Evolutionary conservation across 2,329 filamentous ascomycete genomes (phyloP).

Genomic region (Coniella lustricola): DNA sequence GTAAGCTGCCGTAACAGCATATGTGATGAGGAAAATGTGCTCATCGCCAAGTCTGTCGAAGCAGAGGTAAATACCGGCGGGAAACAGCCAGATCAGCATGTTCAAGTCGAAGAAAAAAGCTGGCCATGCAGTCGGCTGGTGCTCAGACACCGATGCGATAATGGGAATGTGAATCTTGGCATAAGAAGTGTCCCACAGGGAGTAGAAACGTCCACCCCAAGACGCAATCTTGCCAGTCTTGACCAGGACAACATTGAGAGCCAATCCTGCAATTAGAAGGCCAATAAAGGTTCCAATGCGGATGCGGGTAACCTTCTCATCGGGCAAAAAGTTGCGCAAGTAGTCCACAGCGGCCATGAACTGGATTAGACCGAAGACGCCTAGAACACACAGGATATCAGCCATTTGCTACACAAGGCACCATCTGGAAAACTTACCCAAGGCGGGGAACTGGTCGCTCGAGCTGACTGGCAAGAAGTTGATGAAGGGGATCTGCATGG

Average conservation of each 20-base stretch:
- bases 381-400: slow-evolving; percentile 42
- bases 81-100: slow-evolving; percentile 98
- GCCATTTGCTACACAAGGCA: slow-evolving; percentile 14
- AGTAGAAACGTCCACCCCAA: slow-evolving; percentile 98
- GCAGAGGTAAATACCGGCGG: slow-evolving; percentile 95
- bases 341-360: slow-evolving; percentile 89
- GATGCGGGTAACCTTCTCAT: slow-evolving; percentile 90
- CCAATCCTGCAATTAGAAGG: slow-evolving; percentile 69
- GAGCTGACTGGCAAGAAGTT: slow-evolving; percentile 94
- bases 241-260: slow-evolving; percentile 72
- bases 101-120: slow-evolving; percentile 99
- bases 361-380: slow-evolving; percentile 92
- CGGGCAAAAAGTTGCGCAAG: slow-evolving; percentile 77
- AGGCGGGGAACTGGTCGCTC: slow-evolving; percentile 96
- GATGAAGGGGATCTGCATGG: slow-evolving; percentile 99
- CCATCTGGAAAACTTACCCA: slow-evolving; percentile 52
- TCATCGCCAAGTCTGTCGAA: slow-evolving; percentile 92
- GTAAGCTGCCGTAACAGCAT: slow-evolving; percentile 93
- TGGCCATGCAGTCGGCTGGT: slow-evolving; percentile 97
- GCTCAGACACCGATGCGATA: slow-evolving; percentile 98
- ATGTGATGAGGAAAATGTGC: slow-evolving; percentile 96
- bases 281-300: slow-evolving; percentile 68
- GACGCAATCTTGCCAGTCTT: slow-evolving; percentile 88
- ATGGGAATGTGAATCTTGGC: slow-evolving; percentile 99
- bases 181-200: slow-evolving; percentile 96